Conservation (phyloP, 1,284 basidiomycete species). For the Amylostereum areolatum region DNA sequence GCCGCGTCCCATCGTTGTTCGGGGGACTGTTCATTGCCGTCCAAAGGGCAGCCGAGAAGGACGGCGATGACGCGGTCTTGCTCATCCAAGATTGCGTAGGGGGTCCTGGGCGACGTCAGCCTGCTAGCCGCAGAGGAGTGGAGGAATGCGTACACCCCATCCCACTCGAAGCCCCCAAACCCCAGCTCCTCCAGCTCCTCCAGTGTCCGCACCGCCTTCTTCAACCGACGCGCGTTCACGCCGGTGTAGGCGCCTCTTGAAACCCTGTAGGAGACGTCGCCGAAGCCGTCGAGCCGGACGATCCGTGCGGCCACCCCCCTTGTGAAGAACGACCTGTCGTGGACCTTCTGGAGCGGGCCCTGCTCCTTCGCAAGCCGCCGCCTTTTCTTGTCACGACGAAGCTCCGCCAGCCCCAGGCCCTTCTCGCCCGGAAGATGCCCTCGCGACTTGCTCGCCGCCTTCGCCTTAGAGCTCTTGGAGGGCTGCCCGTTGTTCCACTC, state of each 20-base stretch:
- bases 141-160: neutral
- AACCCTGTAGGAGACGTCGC: neutral
- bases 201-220: neutral
- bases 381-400: neutral
- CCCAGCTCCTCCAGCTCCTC: neutral
- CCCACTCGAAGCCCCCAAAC: neutral
- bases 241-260: neutral
- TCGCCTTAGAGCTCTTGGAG: neutral
- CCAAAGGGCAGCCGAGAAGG: neutral
- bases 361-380: neutral
- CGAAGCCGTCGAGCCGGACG: neutral
- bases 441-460: neutral
- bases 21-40: neutral
- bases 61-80: slow-evolving; percentile 1
- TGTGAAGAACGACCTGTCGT: neutral
- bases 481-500: neutral
- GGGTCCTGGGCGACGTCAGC: neutral
- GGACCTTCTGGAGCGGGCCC: neutral
- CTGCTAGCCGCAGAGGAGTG: neutral
- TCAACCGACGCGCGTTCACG: neutral
- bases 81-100: neutral
- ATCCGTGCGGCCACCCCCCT: neutral
- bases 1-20: neutral
- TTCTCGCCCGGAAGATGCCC: no score
- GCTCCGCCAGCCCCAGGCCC: no score